phyloP scores from a whole-genome alignment of 106 monocot species.

The Posidonia australis region DNA sequence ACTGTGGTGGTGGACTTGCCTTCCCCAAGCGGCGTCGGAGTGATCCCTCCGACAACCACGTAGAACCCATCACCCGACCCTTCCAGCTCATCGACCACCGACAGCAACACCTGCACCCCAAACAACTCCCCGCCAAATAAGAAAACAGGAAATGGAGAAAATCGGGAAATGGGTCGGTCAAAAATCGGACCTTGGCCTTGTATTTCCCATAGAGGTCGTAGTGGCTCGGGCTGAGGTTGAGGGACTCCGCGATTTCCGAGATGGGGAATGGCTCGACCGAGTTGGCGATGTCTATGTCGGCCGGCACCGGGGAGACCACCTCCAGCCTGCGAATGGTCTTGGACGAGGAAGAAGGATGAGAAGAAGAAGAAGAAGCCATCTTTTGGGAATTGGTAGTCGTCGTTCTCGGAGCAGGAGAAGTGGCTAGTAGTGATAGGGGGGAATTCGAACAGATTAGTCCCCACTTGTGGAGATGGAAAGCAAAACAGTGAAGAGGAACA shows the following conservation, averaged over 20 bases:
- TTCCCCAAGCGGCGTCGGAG: constrained; percentile 95
- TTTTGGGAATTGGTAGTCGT: no score
- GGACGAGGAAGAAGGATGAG: no score
- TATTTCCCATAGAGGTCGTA: constrained; percentile 96
- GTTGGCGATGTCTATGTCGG: constrained; percentile 99
- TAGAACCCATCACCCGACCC: constrained; percentile 68
- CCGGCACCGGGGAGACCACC: constrained; percentile 75
- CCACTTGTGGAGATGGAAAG: no score
- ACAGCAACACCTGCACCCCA: constrained; percentile 50
- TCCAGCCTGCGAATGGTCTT: constrained; percentile 57
- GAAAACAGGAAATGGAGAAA: neutral
- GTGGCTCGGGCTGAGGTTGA: constrained; percentile 51
- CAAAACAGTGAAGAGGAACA: no score
- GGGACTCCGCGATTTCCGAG: constrained; percentile 62
- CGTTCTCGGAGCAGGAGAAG: no score
- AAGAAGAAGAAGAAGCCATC: no score
- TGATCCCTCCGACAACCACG: constrained; percentile 96
- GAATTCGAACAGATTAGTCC: no score
- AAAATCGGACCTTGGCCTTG: constrained; percentile 80
- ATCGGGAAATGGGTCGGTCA: neutral
- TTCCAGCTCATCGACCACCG: constrained; percentile 60
- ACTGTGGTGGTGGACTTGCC: constrained; percentile 96
- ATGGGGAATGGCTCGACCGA: constrained; percentile 76
- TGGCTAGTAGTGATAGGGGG: no score
- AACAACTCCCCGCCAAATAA: neutral